Percentiles rank a stretch among this genome's conserved stretches.
phyloP scores from a whole-genome alignment of 768 basidiomycete species.

The Pleurotus platypus region DNA sequence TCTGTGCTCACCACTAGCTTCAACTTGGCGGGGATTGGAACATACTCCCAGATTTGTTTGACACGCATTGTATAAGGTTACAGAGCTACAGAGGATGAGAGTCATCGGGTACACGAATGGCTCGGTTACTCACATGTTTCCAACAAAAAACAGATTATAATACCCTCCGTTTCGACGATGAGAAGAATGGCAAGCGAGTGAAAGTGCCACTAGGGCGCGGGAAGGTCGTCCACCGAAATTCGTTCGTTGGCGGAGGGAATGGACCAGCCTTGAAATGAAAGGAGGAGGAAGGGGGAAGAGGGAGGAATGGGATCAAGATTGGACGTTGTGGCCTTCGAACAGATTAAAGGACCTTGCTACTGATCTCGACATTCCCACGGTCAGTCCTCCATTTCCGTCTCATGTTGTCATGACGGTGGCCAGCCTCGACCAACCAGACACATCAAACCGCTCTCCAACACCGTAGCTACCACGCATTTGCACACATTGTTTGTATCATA shows the following conservation, averaged over 20 bases:
- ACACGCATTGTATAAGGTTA: slow-evolving; percentile 17
- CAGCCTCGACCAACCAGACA: neutral
- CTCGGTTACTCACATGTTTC: neutral
- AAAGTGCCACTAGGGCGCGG: slow-evolving; percentile 42
- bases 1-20: slow-evolving; percentile 45
- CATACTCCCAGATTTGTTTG: slow-evolving; percentile 26
- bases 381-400: slow-evolving; percentile 1
- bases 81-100: neutral
- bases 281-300: slow-evolving; percentile 15
- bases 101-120: neutral
- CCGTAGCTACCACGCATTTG: neutral
- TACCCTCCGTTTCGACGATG: slow-evolving; percentile 6
- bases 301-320: slow-evolving; percentile 9
- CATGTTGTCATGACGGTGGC: slow-evolving; percentile 3
- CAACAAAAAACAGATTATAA: slow-evolving; percentile 4
- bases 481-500: neutral
- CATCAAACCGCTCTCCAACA: neutral
- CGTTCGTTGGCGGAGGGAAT: slow-evolving; percentile 14
- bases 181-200: slow-evolving; percentile 19
- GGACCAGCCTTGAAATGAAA: slow-evolving; percentile 17
- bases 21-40: slow-evolving; percentile 33
- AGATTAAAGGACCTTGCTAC: neutral
- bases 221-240: slow-evolving; percentile 1
- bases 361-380: slow-evolving; percentile 4
- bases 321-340: slow-evolving; percentile 3